Evolutionary conservation across 352 stramenopile species (phyloP).

Genomic region (Globisporangium carolinianum): DNA sequence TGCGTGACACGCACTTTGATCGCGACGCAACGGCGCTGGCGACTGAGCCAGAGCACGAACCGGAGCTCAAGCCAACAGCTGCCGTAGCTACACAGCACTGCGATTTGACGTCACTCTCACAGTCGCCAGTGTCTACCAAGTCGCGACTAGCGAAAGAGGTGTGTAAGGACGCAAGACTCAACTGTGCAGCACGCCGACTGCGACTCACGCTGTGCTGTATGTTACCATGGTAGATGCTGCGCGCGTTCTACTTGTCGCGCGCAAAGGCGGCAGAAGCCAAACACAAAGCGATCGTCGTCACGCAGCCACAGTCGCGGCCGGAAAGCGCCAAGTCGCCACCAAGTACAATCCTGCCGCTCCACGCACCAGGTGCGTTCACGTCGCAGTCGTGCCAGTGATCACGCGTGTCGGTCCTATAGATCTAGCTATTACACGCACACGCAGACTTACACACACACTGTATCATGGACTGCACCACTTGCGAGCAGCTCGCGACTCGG

Average conservation of each 20-base stretch:
- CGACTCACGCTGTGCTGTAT: not conserved
- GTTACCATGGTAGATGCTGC: constrained; percentile 21
- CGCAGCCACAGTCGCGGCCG: constrained; percentile 5
- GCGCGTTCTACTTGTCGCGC: constrained; percentile 44
- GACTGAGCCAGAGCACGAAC: constrained; percentile 5
- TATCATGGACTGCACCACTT: not conserved
- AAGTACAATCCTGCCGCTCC: constrained; percentile 19
- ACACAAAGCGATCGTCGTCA: constrained; percentile 27
- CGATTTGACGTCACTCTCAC: not conserved
- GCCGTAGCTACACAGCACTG: not conserved
- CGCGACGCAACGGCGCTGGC: not conserved
- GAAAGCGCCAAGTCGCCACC: not conserved
- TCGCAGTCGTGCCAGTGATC: not conserved
- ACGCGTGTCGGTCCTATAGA: too few relatives aligned
- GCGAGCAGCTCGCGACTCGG: constrained; percentile 12
- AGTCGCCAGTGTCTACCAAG: constrained; percentile 7
- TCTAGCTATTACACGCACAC: not conserved
- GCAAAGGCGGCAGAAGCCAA: constrained; percentile 44
- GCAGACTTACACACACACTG: not conserved
- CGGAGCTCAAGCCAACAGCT: constrained; percentile 1
- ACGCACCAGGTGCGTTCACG: constrained; percentile 13
- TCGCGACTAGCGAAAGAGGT: constrained; percentile 29
- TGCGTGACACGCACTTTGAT: constrained; percentile 6
- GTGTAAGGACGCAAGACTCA: not conserved
- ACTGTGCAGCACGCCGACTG: not conserved